Evolutionary conservation across 2,329 filamentous ascomycete species (phyloP).

Genomic region (Ophiostoma triangulosporum): DNA sequence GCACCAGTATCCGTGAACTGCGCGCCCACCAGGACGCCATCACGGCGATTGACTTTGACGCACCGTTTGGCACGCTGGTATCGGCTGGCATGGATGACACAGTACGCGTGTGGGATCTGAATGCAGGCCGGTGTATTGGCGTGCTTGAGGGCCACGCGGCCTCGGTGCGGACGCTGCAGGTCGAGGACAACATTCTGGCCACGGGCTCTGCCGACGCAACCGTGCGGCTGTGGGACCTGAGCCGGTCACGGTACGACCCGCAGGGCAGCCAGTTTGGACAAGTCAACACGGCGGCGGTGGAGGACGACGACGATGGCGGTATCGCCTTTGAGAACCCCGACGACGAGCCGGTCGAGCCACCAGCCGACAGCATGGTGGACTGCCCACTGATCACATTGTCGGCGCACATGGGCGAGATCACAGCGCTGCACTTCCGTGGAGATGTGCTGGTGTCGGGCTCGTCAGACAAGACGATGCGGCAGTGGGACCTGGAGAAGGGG

Average conservation of each 20-base stretch:
- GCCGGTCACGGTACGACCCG: conserved; percentile 71
- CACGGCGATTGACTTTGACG: conserved; percentile 88
- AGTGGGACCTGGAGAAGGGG: conserved; percentile 97
- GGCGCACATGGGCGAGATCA: conserved; percentile 88
- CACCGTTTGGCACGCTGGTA: conserved; percentile 91
- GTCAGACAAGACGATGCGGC: conserved; percentile 89
- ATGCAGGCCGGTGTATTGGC: conserved; percentile 83
- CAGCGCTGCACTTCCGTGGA: conserved; percentile 79
- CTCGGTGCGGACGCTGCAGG: conserved; percentile 81
- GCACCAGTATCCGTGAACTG: conserved; percentile 76
- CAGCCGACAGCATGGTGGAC: conserved; percentile 71
- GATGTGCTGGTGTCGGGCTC: conserved; percentile 90
- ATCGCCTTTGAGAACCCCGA: conserved; percentile 61
- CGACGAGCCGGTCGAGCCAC: conserved; percentile 54
- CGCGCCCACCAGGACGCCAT: conserved; percentile 79
- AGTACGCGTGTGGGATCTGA: conserved; percentile 91
- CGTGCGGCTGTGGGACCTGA: conserved; percentile 89
- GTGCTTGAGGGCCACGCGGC: conserved; percentile 86
- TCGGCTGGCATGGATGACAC: conserved; percentile 87
- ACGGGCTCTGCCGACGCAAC: conserved; percentile 93
- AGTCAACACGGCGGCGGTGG: conserved; percentile 38
- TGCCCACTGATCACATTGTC: conserved; percentile 80
- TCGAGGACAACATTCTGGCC: conserved; percentile 89
- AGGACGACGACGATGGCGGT: conserved; percentile 44
- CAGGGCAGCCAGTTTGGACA: conserved; percentile 45